Percentiles rank a stretch among this genome's conserved stretches.
phyloP scores from a whole-genome alignment of 441 rosid genomes.

The Erodium chrysanthum region DNA sequence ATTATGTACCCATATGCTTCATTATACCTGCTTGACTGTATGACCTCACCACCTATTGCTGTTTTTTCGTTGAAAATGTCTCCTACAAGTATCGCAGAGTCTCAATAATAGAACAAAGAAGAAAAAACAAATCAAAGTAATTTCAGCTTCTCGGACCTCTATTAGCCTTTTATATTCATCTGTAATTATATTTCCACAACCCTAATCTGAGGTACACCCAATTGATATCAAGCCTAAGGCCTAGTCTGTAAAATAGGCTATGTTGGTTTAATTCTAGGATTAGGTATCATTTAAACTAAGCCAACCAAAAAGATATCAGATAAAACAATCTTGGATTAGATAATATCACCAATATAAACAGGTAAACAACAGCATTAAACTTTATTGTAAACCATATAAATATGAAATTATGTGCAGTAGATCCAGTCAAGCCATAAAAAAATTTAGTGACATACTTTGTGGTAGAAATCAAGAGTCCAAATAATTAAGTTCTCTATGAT shows the following conservation, averaged over 20 bases:
- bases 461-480: neutral
- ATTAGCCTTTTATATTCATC: neutral
- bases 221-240: neutral
- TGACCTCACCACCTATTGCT: constrained; percentile 1
- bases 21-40: constrained; percentile 3
- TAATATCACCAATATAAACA: neutral
- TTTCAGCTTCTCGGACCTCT: too few relatives aligned
- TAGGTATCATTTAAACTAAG: neutral
- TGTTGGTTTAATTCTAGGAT: neutral
- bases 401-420: neutral
- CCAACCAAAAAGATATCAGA: neutral
- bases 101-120: neutral
- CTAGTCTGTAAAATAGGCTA: neutral
- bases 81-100: neutral
- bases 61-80: constrained; percentile 4
- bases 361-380: neutral
- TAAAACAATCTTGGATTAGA: neutral
- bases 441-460: neutral
- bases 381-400: neutral
- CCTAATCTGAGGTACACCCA: neutral
- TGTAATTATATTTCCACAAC: neutral
- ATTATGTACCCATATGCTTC: neutral
- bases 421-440: neutral
- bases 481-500: neutral
- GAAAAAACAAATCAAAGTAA: neutral